Evolutionary conservation across 1,284 basidiomycete species (phyloP).

Genomic region (Hypsizygus ulmarius): DNA sequence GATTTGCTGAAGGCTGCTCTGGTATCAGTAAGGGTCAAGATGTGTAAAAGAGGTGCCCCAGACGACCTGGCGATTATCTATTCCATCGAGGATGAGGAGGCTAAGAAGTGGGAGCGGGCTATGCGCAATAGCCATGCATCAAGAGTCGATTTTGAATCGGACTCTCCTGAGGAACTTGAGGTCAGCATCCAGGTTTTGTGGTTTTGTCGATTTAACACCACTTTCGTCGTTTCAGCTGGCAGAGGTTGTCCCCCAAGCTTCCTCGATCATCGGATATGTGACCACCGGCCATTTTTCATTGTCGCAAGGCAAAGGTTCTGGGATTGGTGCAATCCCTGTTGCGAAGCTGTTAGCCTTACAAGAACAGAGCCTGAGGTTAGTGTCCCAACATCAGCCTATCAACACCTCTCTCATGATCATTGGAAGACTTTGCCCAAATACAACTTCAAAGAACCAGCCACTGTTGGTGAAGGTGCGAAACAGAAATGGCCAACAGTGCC

Average conservation of each 20-base stretch:
- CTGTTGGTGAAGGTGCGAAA: slow-evolving; percentile 50
- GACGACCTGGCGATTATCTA: slow-evolving; percentile 74
- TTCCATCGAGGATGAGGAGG: slow-evolving; percentile 51
- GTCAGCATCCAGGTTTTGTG: slow-evolving; percentile 25
- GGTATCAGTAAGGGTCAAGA: slow-evolving; percentile 58
- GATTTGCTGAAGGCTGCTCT: slow-evolving; percentile 58
- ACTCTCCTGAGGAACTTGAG: slow-evolving; percentile 38
- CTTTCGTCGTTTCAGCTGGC: slow-evolving; percentile 39
- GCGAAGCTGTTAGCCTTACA: slow-evolving; percentile 49
- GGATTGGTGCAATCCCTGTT: slow-evolving; percentile 69
- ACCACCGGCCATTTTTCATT: slow-evolving; percentile 81
- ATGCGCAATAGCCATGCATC: slow-evolving; percentile 22
- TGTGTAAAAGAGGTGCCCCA: slow-evolving; percentile 69
- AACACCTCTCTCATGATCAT: neutral
- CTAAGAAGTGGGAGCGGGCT: slow-evolving; percentile 39
- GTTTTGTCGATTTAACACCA: neutral
- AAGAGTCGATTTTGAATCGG: slow-evolving; percentile 19
- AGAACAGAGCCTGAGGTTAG: slow-evolving; percentile 50
- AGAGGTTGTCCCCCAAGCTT: slow-evolving; percentile 36
- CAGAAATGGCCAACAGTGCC: slow-evolving; percentile 42
- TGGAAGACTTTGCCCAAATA: slow-evolving; percentile 17
- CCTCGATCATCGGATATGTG: slow-evolving; percentile 70
- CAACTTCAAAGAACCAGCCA: slow-evolving; percentile 19
- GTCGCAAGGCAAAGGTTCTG: slow-evolving; percentile 70
- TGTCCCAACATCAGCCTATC: neutral